Percentiles rank a stretch among this genome's conserved stretches.
Evolutionary conservation across 1,284 basidiomycete species (phyloP).

Genomic region (Trichosporon sp.): DNA sequence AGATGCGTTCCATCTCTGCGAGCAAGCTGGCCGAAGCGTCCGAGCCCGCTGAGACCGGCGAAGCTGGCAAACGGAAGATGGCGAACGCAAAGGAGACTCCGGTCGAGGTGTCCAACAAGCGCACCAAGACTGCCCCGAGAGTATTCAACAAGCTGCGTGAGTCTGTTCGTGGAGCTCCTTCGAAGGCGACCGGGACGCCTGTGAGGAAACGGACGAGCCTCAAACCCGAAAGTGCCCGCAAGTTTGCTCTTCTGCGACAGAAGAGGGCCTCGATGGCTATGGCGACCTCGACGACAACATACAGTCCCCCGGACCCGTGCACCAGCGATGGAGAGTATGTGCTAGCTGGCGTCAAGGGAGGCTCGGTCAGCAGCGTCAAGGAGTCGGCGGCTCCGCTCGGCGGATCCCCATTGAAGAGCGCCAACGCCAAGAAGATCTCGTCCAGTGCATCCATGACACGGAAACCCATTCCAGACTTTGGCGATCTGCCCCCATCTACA

Average conservation of each 20-base stretch:
- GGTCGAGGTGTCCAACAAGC: not conserved
- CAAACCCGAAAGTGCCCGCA: constrained; percentile 1
- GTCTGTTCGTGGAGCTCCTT: not conserved
- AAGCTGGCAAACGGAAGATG: constrained; percentile 9
- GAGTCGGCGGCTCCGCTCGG: too few relatives aligned
- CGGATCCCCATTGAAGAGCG: not conserved
- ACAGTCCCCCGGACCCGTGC: not conserved
- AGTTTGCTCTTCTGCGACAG: constrained; percentile 1
- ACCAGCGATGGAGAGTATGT: not conserved
- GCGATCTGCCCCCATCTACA: constrained; percentile 1
- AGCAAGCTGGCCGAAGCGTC: not conserved
- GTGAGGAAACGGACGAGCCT: not conserved
- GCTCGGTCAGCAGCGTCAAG: not conserved
- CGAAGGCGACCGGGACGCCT: not conserved
- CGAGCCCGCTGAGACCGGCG: not conserved
- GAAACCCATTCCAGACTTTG: constrained; percentile 8
- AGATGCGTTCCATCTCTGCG: constrained; percentile 17
- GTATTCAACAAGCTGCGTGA: not conserved
- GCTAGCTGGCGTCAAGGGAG: not conserved
- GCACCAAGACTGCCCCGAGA: not conserved
- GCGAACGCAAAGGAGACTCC: not conserved
- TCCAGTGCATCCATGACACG: not conserved
- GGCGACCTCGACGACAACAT: not conserved
- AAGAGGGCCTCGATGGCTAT: not conserved
- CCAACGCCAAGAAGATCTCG: not conserved